Evolutionary conservation across 208 protist species (phyloP), one percentile per base, ranked within the genome.

Genomic region (Endotrypanum monterogeii): DNA sequence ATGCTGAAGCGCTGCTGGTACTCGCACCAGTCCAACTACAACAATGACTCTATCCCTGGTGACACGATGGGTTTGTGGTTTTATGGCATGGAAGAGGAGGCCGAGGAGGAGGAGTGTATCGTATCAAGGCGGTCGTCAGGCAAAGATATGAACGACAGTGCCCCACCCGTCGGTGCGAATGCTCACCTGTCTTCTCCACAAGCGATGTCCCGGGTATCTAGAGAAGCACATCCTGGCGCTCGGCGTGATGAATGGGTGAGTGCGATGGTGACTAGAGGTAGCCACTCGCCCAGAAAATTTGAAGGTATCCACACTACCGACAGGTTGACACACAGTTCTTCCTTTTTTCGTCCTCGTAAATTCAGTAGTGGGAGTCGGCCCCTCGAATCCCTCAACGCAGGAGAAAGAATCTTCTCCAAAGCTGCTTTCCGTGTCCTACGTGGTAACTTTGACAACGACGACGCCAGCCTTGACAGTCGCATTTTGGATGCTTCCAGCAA

Each of bases 381-480:
- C 28, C 28, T 3, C 7, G 48, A 54, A 3, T 25, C 35, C 30
- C 25, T 54, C 46, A 18, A 28, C 65, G 39, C 30, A 8, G 48
- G 30, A 35, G 56, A 23, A 28, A 32, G 7, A 7, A 1, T 46
- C 18, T 66, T 55, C 12, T 44, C 70, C 25, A 67, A 50, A 16
- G 39, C 62, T 6, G 67, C 69, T 39, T 54, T 85, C 12, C 73
- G 74, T 23, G 73, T 85, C 2, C 72, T 82, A 32, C 78, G 74
- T 30, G 82, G 82, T 16, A 35, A 73, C 68, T 86, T 86, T 32
- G 70, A 79, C 60, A 66, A 55, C 35, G 35, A 28, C 0, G 69
- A 86, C 55, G 55, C 44, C 18, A 86, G 82, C n/a, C 74, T 86
- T 28, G 82, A 86, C 50, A 86, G 82, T 65, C 51, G 60, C 50